Percentiles rank a stretch among this genome's conserved stretches.
Evolutionary conservation across 768 basidiomycete species (phyloP).

Genomic region (Amanita molliuscula): DNA sequence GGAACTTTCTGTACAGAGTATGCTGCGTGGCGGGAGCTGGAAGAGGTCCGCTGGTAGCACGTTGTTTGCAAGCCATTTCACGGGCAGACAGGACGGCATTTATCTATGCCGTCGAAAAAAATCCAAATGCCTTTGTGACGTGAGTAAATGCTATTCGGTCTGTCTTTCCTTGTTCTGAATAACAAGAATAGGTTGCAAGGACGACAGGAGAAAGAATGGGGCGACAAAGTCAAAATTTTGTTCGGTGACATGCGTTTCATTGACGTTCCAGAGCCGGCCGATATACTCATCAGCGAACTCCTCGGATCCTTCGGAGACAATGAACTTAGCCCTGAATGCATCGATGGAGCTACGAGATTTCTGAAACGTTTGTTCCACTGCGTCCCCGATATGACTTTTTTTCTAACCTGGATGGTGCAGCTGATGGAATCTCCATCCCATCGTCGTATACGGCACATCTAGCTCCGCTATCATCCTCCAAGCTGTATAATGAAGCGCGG

Average conservation of each 20-base stretch:
- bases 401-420: slow-evolving; percentile 27
- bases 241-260: slow-evolving; percentile 92
- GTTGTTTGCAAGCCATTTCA: slow-evolving; percentile 69
- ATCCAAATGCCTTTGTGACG: slow-evolving; percentile 93
- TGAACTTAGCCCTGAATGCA: slow-evolving; percentile 94
- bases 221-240: slow-evolving; percentile 64
- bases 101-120: slow-evolving; percentile 92
- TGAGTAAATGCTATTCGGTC: slow-evolving; percentile 30
- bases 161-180: slow-evolving; percentile 5
- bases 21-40: slow-evolving; percentile 94
- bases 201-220: slow-evolving; percentile 77
- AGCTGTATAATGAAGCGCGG: slow-evolving; percentile 78
- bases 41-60: slow-evolving; percentile 83
- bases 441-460: slow-evolving; percentile 93
- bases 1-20: slow-evolving; percentile 33
- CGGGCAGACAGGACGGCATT: slow-evolving; percentile 50
- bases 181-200: slow-evolving; percentile 60
- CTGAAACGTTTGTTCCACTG: slow-evolving; percentile 61
- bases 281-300: slow-evolving; percentile 92
- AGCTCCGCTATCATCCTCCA: slow-evolving; percentile 90
- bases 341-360: slow-evolving; percentile 92
- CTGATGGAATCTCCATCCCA: slow-evolving; percentile 91
- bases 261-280: slow-evolving; percentile 75
- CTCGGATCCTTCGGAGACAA: slow-evolving; percentile 98
- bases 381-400: background rate